A percentile compares a stretch with the other conserved stretches of the same genome.
These are phyloP conservation scores for Cyclotella atomus DNA, from an alignment of 108 stramenopile species.

Conservation along the genomic window DNA sequence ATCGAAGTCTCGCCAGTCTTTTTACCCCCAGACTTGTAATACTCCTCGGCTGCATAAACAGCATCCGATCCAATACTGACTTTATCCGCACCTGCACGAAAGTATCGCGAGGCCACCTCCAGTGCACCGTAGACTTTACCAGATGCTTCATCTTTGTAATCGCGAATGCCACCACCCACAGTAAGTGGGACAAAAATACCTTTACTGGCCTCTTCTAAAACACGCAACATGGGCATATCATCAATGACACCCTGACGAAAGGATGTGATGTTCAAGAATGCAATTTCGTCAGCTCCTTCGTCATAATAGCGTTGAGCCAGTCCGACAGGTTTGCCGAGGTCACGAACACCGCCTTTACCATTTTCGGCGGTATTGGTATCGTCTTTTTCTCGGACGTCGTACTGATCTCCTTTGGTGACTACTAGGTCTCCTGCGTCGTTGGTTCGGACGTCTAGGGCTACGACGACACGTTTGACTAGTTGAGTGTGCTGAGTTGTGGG, in stretches of 20 bases:
- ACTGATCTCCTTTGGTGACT: slow-evolving; percentile 99
- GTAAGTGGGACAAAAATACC: slow-evolving; percentile 97
- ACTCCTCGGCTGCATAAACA: slow-evolving; percentile 90
- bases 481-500: slow-evolving; percentile 55
- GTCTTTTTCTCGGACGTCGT: slow-evolving; percentile 95
- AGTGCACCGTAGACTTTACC: slow-evolving; percentile 87
- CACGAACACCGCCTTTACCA: slow-evolving; percentile 93
- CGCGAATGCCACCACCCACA: slow-evolving; percentile 98
- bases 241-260: slow-evolving; percentile 95
- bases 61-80: slow-evolving; percentile 95
- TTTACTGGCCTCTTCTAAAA: slow-evolving; percentile 92
- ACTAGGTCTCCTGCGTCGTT: slow-evolving; percentile 98
- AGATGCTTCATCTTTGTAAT: slow-evolving; percentile 81
- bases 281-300: slow-evolving; percentile 97
- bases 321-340: slow-evolving; percentile 96
- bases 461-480: slow-evolving; percentile 90
- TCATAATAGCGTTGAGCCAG: slow-evolving; percentile 92
- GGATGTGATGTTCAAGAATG: slow-evolving; percentile 97
- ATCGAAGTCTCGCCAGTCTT: slow-evolving; percentile 88
- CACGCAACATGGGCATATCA: slow-evolving; percentile 97
- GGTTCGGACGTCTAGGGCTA: slow-evolving; percentile 94
- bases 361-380: slow-evolving; percentile 56
- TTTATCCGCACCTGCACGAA: slow-evolving; percentile 99
- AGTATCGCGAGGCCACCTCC: slow-evolving; percentile 97
- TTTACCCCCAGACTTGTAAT: slow-evolving; percentile 55